Evolutionary conservation across 164 flowering plant genomes (phyloP), one percentile per base, ranked within the genome.

Genomic region (Taxillus chinensis): DNA sequence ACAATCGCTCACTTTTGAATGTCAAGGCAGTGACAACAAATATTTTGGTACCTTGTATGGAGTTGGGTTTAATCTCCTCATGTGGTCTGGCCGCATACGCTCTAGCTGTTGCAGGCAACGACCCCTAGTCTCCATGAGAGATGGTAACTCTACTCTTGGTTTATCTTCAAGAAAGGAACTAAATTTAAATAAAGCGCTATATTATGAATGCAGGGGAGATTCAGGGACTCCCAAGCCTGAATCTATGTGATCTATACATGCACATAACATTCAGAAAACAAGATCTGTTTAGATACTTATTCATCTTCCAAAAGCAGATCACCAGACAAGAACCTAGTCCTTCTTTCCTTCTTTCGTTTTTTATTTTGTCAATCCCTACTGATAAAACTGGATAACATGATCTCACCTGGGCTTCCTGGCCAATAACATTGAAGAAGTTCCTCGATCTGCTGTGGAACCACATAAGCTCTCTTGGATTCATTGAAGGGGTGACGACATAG

Each of bases 391-490:
- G 27, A 27, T 27, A 27, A 27, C 27, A 48, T 57, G 39, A 10
- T 66, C 74, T 49, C 55, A 93, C 99, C 99, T 81, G 97, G 72
- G 53, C 38, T 70, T 53, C 99, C 96, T 48, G 87, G 80, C 98
- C 98, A 91, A 68, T 80, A 95, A 71, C 99, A 91, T 79, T 86
- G 86, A 62, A 91, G 67, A 62, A 95, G 96, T 79, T 95, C 99
- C 78, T 91, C 99, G 59, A 95, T 95, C 37, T 63, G 79, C 67
- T 95, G 93, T 5, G 99, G 99, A 45, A 95, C 96, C 70, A 95
- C 96, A 77, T 87, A 91, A 39, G 99, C 99, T 74, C 99, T 81
- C 74, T 95, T 91, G 17, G 99, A 95, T 79, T 95, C 99, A 70
- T 68, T 91, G 67, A 95, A 95, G 48, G 99, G 99, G 72, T 91